Evolutionary conservation across 129 eudicot species (phyloP).

Genomic region (Artemisia tridentata): DNA sequence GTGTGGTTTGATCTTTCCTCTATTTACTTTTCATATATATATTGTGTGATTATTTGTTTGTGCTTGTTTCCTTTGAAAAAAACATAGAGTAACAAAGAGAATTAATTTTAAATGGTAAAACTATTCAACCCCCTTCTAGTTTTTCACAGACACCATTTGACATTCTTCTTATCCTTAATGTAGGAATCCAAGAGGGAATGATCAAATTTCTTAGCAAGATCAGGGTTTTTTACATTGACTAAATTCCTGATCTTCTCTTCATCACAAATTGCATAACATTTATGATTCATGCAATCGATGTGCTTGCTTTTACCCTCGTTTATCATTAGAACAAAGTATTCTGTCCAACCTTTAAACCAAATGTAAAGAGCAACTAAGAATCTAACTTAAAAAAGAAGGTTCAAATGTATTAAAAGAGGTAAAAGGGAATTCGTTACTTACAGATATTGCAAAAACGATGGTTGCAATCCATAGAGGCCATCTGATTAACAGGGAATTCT

Average conservation of each 20-base stretch:
- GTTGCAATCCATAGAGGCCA: not conserved
- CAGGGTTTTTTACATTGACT: not conserved
- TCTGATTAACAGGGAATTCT: not conserved
- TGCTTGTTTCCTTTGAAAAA: no score
- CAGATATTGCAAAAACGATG: not conserved
- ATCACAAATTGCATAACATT: not conserved
- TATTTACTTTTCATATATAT: no score
- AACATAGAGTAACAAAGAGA: no score
- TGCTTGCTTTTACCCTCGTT: not conserved
- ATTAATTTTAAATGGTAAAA: no score
- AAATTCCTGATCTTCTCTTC: not conserved
- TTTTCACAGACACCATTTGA: slow-evolving; percentile 3
- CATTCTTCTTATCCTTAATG: not conserved
- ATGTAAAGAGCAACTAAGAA: not conserved
- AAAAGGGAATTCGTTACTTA: not conserved
- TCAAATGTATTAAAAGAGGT: not conserved
- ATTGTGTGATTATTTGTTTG: no score
- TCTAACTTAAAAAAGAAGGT: not conserved
- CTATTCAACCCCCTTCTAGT: no score
- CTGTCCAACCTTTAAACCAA: not conserved
- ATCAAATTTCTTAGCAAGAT: not conserved
- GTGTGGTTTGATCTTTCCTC: no score
- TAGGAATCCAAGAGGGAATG: not conserved
- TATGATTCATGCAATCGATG: not conserved
- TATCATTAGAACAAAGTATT: not conserved